Percentiles rank a stretch among this genome's conserved stretches.
Conservation (phyloP, 768 basidiomycete species). For the Auriscalpium vulgare region DNA sequence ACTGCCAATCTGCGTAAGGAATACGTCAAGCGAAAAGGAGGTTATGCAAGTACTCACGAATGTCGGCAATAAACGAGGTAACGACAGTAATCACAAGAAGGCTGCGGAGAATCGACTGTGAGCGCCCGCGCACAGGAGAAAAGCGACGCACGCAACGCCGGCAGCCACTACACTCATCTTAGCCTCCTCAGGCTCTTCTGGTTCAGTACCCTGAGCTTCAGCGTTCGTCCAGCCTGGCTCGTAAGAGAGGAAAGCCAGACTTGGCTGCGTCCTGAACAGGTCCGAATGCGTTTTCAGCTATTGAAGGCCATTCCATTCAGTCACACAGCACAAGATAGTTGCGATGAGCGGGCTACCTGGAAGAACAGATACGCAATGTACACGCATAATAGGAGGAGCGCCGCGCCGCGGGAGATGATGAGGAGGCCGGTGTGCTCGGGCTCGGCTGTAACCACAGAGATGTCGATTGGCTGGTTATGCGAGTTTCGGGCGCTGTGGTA, state of each 20-base stretch:
- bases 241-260: too few relatives aligned
- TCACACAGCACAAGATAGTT: conserved; percentile 14
- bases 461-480: conserved; percentile 15
- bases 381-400: conserved; percentile 62
- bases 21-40: not conserved
- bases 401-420: conserved; percentile 73
- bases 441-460: conserved; percentile 16
- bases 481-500: conserved; percentile 40
- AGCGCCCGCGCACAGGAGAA: not conserved
- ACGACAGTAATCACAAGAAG: conserved; percentile 69
- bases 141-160: conserved; percentile 33
- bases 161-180: conserved; percentile 74
- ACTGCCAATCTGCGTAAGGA: conserved; percentile 35
- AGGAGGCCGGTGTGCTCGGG: conserved; percentile 40
- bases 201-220: not conserved
- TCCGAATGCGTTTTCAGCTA: conserved; percentile 62
- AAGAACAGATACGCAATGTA: conserved; percentile 41
- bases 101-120: conserved; percentile 26
- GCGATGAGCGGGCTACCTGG: conserved; percentile 4
- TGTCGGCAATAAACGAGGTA: conserved; percentile 88
- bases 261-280: conserved; percentile 37
- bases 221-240: not conserved
- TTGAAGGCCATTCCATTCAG: conserved; percentile 34
- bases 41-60: conserved; percentile 38
- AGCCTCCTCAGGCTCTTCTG: conserved; percentile 30